Evolutionary conservation across 2,329 filamentous ascomycete genomes (phyloP).

Genomic region (Tolypocladium paradoxum): DNA sequence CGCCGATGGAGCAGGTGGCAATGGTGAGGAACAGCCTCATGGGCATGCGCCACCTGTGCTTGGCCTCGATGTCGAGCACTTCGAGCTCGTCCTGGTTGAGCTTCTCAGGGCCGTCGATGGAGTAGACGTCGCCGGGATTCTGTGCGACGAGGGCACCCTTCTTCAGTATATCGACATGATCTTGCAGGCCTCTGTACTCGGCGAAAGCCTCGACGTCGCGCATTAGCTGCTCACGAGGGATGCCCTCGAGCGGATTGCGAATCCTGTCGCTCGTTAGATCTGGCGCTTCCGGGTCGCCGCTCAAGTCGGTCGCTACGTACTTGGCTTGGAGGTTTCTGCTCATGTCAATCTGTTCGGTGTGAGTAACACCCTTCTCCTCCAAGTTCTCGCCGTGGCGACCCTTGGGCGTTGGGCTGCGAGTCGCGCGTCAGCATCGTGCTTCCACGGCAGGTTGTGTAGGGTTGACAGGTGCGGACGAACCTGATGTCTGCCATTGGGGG

Average conservation of each 20-base stretch:
- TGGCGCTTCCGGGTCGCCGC: background rate
- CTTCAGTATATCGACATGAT: slow-evolving; percentile 45
- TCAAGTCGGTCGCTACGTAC: slow-evolving; percentile 17
- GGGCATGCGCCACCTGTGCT: slow-evolving; percentile 57
- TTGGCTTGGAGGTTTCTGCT: slow-evolving; percentile 30
- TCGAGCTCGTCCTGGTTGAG: slow-evolving; percentile 46
- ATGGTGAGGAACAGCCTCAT: slow-evolving; percentile 55
- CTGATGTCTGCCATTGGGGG: slow-evolving; percentile 12
- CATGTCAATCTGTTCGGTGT: slow-evolving; percentile 23
- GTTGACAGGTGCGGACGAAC: slow-evolving; percentile 3
- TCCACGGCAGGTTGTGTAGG: too few relatives aligned
- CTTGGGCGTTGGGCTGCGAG: slow-evolving; percentile 7
- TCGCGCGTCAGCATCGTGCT: background rate
- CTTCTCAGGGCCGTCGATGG: slow-evolving; percentile 41
- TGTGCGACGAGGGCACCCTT: slow-evolving; percentile 45
- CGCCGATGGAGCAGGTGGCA: slow-evolving; percentile 54
- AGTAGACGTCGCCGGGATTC: slow-evolving; percentile 45
- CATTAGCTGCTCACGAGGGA: slow-evolving; percentile 42
- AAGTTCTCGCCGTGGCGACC: slow-evolving; percentile 7
- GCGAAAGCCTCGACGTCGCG: slow-evolving; percentile 50
- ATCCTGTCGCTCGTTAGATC: slow-evolving; percentile 20
- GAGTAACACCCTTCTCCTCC: slow-evolving; percentile 16
- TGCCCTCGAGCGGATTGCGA: slow-evolving; percentile 35
- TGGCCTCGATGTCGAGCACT: slow-evolving; percentile 47
- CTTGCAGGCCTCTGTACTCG: slow-evolving; percentile 43